These are phyloP conservation scores for Vachellia collinsii DNA, from an alignment of 306 rosid species.

Conservation along the genomic window DNA sequence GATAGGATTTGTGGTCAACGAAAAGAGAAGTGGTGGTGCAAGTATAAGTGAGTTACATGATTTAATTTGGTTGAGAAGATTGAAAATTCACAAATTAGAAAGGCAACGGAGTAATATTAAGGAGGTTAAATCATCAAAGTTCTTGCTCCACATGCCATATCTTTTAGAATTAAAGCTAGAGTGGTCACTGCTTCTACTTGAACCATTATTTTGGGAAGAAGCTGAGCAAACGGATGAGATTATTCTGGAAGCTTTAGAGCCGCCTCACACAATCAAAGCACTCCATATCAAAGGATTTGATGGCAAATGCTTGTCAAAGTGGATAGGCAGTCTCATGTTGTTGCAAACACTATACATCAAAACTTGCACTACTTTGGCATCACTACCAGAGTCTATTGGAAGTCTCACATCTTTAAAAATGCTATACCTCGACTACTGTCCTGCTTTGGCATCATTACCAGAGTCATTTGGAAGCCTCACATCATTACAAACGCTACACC, in stretches of 20 bases:
- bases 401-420: slow-evolving; percentile 20
- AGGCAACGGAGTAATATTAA: not conserved
- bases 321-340: not conserved
- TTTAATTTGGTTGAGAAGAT: no score
- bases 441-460: not conserved
- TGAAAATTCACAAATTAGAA: not conserved
- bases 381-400: not conserved
- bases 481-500: not conserved
- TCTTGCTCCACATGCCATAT: not conserved
- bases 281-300: rapidly evolving
- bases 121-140: slow-evolving; percentile 19
- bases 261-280: no score
- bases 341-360: rapidly evolving
- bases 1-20: not conserved
- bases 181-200: no score
- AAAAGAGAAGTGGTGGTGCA: not conserved
- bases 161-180: not conserved
- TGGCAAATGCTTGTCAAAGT: not conserved
- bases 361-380: rapidly evolving
- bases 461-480: not conserved
- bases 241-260: no score
- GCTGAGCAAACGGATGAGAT: not conserved
- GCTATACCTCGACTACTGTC: slow-evolving; percentile 16
- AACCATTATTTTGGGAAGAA: no score
- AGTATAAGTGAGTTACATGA: not conserved